These are phyloP conservation scores for Aspergillus sp. DNA, from an alignment of 2,329 filamentous ascomycete genomes.

Conservation along the genomic window DNA sequence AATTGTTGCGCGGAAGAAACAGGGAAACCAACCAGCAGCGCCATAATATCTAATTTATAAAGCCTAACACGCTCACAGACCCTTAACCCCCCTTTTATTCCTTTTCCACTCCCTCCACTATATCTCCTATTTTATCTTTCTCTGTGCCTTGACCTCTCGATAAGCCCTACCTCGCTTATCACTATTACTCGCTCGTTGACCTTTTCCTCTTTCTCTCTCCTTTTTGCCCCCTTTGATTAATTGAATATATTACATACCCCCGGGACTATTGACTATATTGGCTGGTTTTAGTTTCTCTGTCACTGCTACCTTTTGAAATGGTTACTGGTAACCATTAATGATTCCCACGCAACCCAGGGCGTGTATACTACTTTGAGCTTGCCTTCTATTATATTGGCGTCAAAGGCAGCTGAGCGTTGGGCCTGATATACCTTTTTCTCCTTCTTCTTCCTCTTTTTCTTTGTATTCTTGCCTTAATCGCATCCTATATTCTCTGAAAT, in stretches of 20 bases:
- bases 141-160: background rate
- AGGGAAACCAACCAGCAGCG: conserved; percentile 23
- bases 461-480: background rate
- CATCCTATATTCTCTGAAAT: background rate
- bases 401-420: background rate
- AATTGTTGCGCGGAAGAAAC: conserved; percentile 37
- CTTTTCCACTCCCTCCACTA: background rate
- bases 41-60: background rate
- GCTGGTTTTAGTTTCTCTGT: background rate
- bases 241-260: conserved; percentile 21
- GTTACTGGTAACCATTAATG: conserved; percentile 5
- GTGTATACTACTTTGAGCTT: background rate
- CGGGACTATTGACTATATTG: conserved; percentile 16
- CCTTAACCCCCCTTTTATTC: background rate
- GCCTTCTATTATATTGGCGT: background rate
- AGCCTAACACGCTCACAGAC: background rate
- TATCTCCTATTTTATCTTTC: background rate
- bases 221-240: background rate
- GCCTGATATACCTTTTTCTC: background rate
- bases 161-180: background rate
- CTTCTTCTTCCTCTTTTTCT: background rate
- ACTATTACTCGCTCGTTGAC: background rate
- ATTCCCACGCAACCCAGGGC: background rate
- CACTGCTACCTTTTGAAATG: background rate
- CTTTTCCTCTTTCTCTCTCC: conserved; percentile 6